Evolutionary conservation across 2,329 filamentous ascomycete genomes (phyloP), one percentile per base, ranked within the genome.

Genomic region (Canariomyces notabilis): DNA sequence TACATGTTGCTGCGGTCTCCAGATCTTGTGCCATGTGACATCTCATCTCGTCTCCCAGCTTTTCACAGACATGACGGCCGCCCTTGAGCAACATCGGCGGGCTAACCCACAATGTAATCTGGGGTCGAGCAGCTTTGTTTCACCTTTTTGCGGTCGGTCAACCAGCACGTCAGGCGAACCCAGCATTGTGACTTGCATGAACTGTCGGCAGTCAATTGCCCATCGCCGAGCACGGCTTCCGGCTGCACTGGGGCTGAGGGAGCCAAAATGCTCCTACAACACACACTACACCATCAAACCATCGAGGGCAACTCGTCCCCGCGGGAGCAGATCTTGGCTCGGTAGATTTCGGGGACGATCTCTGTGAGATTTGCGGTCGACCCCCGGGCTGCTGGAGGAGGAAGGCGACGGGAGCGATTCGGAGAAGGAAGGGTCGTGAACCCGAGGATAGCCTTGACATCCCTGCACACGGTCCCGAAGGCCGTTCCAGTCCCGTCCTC

Each of bases 1-100:
- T 54, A 58, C 57, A 56, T 60, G 52, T 58, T 59, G 58, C 58
- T 61, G 61, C 60, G 58, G 60, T 61, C 63, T 57, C 55, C 58
- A 72, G 72, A 75, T 75, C 71, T 71, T 71, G 73, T 75, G 64
- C 58, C 61, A 74, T 68, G 68, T 73, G 71, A 74, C 66, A 65
- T 57, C 63, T 72, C 66, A 67, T 54, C 51, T 47, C 38, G 34
- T 48, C 45, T 16, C 51, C 61, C 61, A 61, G 56, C 35, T 55
- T 41, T 53, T 48, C 56, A 59, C 56, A 51, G 55, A 47, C 46
- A 37, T 51, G 55, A 59, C 53, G 56, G 48, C 50, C 50, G 46
- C 26, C 40, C 42, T n/a, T 52, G 46, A 44, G 44, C 26, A 44
- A 52, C 43, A 20, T 38, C 34, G 52, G 45, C 51, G 23, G 50